phyloP scores from a whole-genome alignment of 2,329 filamentous ascomycete genomes.

The Hymenoscyphus fraxineus region DNA sequence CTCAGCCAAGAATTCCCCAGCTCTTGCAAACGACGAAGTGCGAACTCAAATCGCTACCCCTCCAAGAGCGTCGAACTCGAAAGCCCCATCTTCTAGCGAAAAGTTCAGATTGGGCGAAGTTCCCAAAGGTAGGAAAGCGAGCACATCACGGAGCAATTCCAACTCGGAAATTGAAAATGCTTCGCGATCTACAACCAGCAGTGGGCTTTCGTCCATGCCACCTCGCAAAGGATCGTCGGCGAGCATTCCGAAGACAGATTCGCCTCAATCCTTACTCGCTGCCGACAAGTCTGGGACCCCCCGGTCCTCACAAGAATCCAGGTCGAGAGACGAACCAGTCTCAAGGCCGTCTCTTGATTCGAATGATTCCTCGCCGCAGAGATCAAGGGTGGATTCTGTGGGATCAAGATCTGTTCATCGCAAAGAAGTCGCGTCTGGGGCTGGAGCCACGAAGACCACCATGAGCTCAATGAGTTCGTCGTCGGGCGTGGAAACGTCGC shows the following conservation, averaged over 20 bases:
- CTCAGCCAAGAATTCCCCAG: conserved; percentile 25
- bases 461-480: conserved; percentile 29
- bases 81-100: conserved; percentile 41
- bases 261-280: conserved; percentile 25
- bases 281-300: conserved; percentile 42
- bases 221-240: conserved; percentile 24
- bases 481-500: conserved; percentile 32
- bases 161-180: conserved; percentile 36
- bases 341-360: conserved; percentile 40
- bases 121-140: conserved; percentile 59
- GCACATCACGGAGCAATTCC: conserved; percentile 36
- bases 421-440: conserved; percentile 53
- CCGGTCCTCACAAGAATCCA: conserved; percentile 57
- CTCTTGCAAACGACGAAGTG: conserved; percentile 29
- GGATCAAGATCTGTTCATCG: conserved; percentile 47
- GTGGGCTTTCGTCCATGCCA: conserved; percentile 23
- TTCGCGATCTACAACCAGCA: conserved; percentile 38
- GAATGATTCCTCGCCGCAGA: conserved; percentile 33
- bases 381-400: conserved; percentile 59
- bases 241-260: conserved; percentile 24
- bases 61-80: conserved; percentile 25
- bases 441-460: conserved; percentile 21
- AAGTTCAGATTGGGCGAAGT: conserved; percentile 80
- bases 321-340: conserved; percentile 51
- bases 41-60: conserved; percentile 31